These are phyloP conservation scores for Neurospora hispaniola DNA, from an alignment of 495 filamentous ascomycete species.

Conservation along the genomic window DNA sequence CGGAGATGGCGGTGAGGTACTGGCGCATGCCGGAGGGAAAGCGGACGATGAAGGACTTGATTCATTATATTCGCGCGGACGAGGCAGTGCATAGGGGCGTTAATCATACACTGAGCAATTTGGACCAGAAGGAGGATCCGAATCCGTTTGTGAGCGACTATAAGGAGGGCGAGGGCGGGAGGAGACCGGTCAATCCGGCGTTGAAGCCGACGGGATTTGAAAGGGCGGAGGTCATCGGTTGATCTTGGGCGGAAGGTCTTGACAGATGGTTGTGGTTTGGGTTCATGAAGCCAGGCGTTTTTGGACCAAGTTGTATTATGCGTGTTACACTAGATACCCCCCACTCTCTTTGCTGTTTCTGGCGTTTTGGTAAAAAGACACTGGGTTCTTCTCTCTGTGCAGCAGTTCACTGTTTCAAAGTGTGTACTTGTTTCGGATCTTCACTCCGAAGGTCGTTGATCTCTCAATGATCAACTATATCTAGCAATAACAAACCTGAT, in stretches of 20 bases:
- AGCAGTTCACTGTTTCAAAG: not conserved
- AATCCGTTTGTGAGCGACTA: conserved; percentile 82
- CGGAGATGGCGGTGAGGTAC: conserved; percentile 80
- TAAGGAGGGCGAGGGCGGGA: conserved; percentile 38
- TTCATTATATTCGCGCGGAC: conserved; percentile 76
- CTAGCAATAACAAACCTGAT: not conserved
- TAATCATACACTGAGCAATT: conserved; percentile 85
- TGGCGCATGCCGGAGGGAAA: conserved; percentile 86
- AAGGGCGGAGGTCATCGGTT: conserved; percentile 63
- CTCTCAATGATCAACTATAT: not conserved
- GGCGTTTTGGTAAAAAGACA: not conserved
- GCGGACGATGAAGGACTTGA: conserved; percentile 72
- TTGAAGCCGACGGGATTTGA: conserved; percentile 70
- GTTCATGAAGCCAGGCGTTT: not conserved
- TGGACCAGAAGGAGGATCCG: conserved; percentile 71
- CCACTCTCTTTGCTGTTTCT: not conserved
- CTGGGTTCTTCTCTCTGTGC: not conserved
- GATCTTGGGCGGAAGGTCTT: conserved; percentile 1
- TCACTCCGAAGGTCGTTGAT: not conserved
- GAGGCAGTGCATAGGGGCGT: conserved; percentile 97
- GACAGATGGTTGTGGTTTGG: not conserved
- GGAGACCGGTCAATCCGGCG: conserved; percentile 47
- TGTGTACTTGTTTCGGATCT: not conserved
- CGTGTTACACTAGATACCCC: not conserved
- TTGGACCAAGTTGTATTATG: not conserved